Percentiles rank a stretch among this genome's conserved stretches.
Conservation (phyloP, 441 rosid species). For the Aleurites moluccanus region DNA sequence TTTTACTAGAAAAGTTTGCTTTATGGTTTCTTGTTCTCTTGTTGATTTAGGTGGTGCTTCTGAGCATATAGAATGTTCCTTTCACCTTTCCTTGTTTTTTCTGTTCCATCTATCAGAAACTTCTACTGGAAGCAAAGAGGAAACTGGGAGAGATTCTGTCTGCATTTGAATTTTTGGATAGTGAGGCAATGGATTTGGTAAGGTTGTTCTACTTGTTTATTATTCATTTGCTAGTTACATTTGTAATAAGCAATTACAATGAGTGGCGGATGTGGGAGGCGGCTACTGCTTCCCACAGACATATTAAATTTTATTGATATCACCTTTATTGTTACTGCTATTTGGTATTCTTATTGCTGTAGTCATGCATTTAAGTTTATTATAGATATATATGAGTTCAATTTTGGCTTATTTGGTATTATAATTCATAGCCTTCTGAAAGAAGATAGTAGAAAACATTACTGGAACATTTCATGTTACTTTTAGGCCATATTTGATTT, state of each 20-base stretch:
- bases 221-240: background rate
- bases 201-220: slow-evolving; percentile 22
- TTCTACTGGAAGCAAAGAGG: slow-evolving; percentile 76
- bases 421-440: background rate
- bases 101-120: slow-evolving; percentile 53
- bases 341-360: background rate
- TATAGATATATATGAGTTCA: background rate
- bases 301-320: background rate
- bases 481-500: background rate
- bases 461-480: background rate
- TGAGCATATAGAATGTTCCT: slow-evolving; percentile 4
- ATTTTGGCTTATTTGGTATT: background rate
- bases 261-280: background rate
- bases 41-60: background rate
- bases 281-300: background rate
- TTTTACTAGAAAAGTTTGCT: background rate
- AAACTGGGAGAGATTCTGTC: slow-evolving; percentile 94
- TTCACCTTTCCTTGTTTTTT: slow-evolving; percentile 18
- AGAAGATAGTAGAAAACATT: background rate
- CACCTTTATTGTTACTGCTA: background rate
- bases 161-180: slow-evolving; percentile 88
- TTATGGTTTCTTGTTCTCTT: background rate
- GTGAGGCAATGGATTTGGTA: slow-evolving; percentile 72
- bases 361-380: background rate
- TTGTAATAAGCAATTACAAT: background rate